Evolutionary conservation across 768 basidiomycete genomes (phyloP).

Genomic region (Lactarius hatsudake): DNA sequence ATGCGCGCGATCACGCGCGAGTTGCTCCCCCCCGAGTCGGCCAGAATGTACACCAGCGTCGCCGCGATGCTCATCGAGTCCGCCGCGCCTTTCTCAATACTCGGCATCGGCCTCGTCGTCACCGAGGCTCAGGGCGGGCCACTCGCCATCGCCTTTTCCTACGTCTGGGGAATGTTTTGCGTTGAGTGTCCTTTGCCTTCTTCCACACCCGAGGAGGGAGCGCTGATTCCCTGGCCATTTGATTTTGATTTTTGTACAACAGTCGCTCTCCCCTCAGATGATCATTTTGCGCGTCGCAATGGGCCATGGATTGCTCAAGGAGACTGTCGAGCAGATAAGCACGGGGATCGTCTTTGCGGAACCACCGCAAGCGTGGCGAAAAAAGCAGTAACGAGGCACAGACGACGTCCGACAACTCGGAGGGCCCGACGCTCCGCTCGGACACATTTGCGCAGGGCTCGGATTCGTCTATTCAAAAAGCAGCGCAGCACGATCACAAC

Average conservation of each 20-base stretch:
- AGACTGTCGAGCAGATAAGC: constrained; percentile 24
- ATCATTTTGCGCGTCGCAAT: constrained; percentile 38
- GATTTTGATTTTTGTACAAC: not conserved
- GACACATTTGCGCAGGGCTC: not conserved
- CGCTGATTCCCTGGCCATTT: not conserved
- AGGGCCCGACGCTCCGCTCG: not conserved
- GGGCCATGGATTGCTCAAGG: constrained; percentile 35
- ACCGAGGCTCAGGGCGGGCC: constrained; percentile 38
- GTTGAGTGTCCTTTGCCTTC: constrained; percentile 32
- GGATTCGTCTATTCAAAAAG: constrained; percentile 2
- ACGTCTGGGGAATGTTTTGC: constrained; percentile 43
- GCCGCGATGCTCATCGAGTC: constrained; percentile 41
- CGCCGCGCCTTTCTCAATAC: constrained; percentile 40
- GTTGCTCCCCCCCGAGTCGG: constrained; percentile 34
- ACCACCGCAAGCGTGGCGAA: not conserved
- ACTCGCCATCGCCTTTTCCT: constrained; percentile 39
- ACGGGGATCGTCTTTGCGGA: not conserved
- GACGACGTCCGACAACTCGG: not conserved
- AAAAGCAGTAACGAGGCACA: not conserved
- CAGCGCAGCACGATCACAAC: not conserved
- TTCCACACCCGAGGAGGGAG: not conserved
- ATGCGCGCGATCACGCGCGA: constrained; percentile 33
- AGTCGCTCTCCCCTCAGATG: constrained; percentile 38
- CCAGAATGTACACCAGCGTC: constrained; percentile 39
- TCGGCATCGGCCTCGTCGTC: constrained; percentile 41